Percentiles rank a stretch among this genome's conserved stretches.
These are phyloP conservation scores for Amaranthus tricolor DNA, from an alignment of 179 eudicot genomes.

Conservation along the genomic window DNA sequence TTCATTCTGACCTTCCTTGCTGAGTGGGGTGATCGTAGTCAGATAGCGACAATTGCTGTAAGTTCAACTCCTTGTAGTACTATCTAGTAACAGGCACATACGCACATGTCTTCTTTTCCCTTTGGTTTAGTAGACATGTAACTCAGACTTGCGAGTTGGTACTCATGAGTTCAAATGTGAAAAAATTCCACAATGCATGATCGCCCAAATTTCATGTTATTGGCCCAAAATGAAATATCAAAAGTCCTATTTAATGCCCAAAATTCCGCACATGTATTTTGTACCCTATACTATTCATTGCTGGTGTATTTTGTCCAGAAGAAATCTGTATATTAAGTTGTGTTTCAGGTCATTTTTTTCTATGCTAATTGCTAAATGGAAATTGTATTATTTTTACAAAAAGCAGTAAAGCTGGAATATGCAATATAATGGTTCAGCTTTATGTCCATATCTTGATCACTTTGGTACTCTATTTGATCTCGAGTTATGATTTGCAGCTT, in stretches of 20 bases:
- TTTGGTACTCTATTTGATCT: neutral
- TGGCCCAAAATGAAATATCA: too few relatives aligned
- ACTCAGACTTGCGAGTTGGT: too few relatives aligned
- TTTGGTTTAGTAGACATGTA: neutral
- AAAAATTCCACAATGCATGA: too few relatives aligned
- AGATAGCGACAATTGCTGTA: conserved; percentile 99
- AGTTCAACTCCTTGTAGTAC: conserved; percentile 33
- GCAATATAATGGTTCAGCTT: neutral
- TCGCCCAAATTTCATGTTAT: too few relatives aligned
- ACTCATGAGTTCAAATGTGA: too few relatives aligned
- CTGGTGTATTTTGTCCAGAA: neutral
- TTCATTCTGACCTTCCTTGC: conserved; percentile 96
- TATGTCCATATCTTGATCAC: conserved; percentile 9
- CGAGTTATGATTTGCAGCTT: neutral
- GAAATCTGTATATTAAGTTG: neutral
- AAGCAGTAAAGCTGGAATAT: conserved; percentile 12
- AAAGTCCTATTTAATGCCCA: too few relatives aligned
- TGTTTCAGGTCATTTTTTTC: neutral
- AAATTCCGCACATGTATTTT: too few relatives aligned
- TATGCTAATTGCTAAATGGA: too few relatives aligned
- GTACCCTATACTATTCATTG: neutral
- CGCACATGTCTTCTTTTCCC: neutral
- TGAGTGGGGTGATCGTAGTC: conserved; percentile 99
- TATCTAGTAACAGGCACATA: neutral
- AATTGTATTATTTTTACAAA: neutral